Evolutionary conservation across 2,329 filamentous ascomycete species (phyloP), one percentile per base, ranked within the genome.

Genomic region (Apiospora koreana): DNA sequence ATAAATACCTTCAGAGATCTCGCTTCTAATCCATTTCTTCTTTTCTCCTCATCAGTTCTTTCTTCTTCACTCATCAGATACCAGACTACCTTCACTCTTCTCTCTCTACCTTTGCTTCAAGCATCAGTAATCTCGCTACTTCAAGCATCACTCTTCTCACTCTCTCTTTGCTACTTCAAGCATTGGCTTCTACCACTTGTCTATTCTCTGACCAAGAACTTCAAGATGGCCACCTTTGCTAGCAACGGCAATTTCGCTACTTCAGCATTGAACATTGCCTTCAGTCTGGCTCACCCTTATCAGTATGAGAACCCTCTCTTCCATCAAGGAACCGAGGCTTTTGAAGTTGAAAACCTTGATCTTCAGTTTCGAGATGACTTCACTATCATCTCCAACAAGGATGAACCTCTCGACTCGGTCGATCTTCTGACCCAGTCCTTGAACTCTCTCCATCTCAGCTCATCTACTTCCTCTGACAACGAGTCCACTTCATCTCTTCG

Each of bases 221-320:
- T 62, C 54, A 62, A 62, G 54, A 62, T 62, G 54, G 31, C 54
- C 6, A 38, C 54, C 31, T 62, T 62, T 38, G 54, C 54, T 38
- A 62, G 54, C 31, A 62, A 62, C 54, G 54, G 54, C 8, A 62
- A 62, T 28, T 62, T 62, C 21, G 54, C 54, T 2, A 38, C 54
- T 62, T 62, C 54, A 38, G 54, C 31, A 9, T 38, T 62, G 54
- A 38, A 62, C 18, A 10, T 38, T n/a, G 54, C 54, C 21, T 38
- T 62, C 54, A 38, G 54, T 62, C 54, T 62, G 54, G 16, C 18
- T 38, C 21, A 16, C 38, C 8, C 31, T 14, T n/a, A 31, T 23
- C 1, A 18, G 4, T 2, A 18, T 12, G 21, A 0, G 5, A 62
- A 62, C 9, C 18, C 31, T 38, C 31, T 38, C 31, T 38, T 38